Conservation (phyloP, 2,329 filamentous ascomycete species). For the Calonectria naviculata region DNA sequence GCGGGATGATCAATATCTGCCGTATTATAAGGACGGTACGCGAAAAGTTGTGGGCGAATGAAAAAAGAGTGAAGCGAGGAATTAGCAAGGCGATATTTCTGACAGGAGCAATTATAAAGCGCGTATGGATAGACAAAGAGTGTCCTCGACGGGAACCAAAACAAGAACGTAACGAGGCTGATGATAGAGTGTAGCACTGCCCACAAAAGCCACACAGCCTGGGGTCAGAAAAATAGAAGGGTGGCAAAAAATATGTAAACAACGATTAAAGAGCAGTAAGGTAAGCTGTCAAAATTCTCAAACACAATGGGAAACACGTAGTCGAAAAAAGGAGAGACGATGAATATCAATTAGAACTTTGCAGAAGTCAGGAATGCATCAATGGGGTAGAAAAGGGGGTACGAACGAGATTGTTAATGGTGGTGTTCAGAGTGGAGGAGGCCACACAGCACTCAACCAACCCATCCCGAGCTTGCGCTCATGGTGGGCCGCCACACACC, state of each 20-base stretch:
- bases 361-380: conserved; percentile 8
- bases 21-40: neutral
- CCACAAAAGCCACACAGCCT: conserved; percentile 20
- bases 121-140: neutral
- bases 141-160: conserved; percentile 1
- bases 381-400: conserved; percentile 12
- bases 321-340: too few species aligned
- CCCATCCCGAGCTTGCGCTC: neutral
- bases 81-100: neutral
- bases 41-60: neutral
- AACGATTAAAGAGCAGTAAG: conserved; percentile 5
- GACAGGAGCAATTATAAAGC: neutral
- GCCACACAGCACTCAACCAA: neutral
- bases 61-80: neutral
- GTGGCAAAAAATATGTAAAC: neutral
- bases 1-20: neutral
- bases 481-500: conserved; percentile 21
- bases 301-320: neutral
- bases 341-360: conserved; percentile 13
- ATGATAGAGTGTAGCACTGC: conserved; percentile 12
- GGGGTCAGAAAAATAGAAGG: neutral
- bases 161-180: conserved; percentile 6
- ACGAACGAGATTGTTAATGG: conserved; percentile 13
- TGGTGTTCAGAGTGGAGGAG: conserved; percentile 10
- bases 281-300: neutral